Conservation (phyloP, 129 eudicot species). For the Pulicaria dysenterica region DNA sequence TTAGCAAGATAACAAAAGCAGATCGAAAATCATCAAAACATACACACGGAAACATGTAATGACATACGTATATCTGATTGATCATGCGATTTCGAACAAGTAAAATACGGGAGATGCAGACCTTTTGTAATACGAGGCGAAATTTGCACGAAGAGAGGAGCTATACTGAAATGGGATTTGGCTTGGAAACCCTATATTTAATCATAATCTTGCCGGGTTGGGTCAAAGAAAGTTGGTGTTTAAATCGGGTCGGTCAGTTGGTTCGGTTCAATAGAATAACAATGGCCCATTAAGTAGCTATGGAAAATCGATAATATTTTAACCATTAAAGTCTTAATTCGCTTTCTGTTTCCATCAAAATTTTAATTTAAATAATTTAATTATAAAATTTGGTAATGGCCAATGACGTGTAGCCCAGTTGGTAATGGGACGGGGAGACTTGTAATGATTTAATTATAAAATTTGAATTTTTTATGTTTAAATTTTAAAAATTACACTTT, state of each 20-base stretch:
- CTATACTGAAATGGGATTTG: background rate
- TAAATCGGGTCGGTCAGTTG: background rate
- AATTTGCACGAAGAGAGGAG: background rate
- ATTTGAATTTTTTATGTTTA: too few relatives aligned
- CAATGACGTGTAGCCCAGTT: too few relatives aligned
- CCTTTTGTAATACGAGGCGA: background rate
- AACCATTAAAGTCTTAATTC: too few relatives aligned
- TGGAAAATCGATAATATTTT: too few relatives aligned
- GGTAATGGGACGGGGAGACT: too few relatives aligned
- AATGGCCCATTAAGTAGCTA: too few relatives aligned
- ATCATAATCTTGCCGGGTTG: conserved; percentile 3
- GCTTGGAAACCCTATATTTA: conserved; percentile 6
- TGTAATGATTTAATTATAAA: too few relatives aligned
- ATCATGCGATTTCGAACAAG: background rate
- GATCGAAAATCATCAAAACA: conserved; percentile 15
- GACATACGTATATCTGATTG: background rate
- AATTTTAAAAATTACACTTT: too few relatives aligned
- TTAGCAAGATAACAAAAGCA: conserved; percentile 1
- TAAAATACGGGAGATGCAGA: conserved; percentile 10
- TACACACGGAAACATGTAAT: background rate
- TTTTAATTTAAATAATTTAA: too few relatives aligned
- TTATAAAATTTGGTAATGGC: too few relatives aligned
- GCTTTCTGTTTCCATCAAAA: too few relatives aligned
- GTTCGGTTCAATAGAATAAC: background rate
- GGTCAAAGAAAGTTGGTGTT: background rate